A percentile compares a stretch with the other conserved stretches of the same genome.
phyloP scores from a whole-genome alignment of 1,284 basidiomycete species.

The Leccinum variabile region DNA sequence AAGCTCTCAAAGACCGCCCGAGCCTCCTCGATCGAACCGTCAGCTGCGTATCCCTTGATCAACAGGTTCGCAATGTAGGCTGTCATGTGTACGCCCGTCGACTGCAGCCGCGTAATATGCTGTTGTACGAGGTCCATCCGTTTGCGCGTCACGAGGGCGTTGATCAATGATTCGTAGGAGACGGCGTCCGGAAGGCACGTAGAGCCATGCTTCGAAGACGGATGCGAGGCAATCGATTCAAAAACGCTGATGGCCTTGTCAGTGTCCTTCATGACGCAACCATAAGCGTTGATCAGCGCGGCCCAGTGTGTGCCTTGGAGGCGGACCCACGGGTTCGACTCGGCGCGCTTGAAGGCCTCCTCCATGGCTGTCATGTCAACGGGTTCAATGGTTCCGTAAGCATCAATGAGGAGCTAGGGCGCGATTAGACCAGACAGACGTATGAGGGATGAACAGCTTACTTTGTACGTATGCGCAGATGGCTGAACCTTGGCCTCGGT shows the following conservation, averaged over 20 bases:
- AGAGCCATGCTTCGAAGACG: slow-evolving; percentile 39
- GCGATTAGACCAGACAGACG: slow-evolving; percentile 13
- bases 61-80: slow-evolving; percentile 95
- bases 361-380: slow-evolving; percentile 80
- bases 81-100: slow-evolving; percentile 79
- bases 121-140: slow-evolving; percentile 77
- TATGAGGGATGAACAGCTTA: slow-evolving; percentile 31
- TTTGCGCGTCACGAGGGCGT: slow-evolving; percentile 80
- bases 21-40: slow-evolving; percentile 69
- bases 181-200: slow-evolving; percentile 74
- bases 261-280: slow-evolving; percentile 78
- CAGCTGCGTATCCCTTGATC: slow-evolving; percentile 85
- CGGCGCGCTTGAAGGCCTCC: slow-evolving; percentile 65
- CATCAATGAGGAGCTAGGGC: slow-evolving; percentile 77
- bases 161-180: slow-evolving; percentile 89
- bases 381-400: slow-evolving; percentile 86
- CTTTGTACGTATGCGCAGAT: slow-evolving; percentile 92
- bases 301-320: slow-evolving; percentile 91
- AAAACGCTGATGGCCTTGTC: slow-evolving; percentile 79
- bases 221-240: slow-evolving; percentile 65
- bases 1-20: slow-evolving; percentile 84
- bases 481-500: slow-evolving; percentile 64
- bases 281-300: slow-evolving; percentile 88
- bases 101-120: slow-evolving; percentile 66
- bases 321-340: slow-evolving; percentile 49